Base-by-base conservation (phyloP, 148 eudicot genomes). In the Camellia japonica region DNA sequence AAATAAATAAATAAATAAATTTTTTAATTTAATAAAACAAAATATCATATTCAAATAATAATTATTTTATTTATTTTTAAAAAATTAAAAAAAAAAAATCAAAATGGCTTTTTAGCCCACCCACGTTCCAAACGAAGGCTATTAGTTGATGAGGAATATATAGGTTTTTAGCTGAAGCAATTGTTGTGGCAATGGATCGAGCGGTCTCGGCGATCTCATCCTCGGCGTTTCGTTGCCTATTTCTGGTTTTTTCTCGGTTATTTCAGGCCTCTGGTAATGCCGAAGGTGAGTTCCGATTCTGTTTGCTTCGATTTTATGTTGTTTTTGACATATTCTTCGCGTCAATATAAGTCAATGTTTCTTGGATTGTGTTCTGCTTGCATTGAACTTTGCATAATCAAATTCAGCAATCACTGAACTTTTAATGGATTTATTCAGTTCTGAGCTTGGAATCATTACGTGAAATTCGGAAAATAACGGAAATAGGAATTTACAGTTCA, bases 211-310 rank as follows among this genome's bases (percentile, higher is more conserved):
- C 42, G 55, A 46, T 69, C 16, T 5, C 3, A 10, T 4, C 69
- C 46, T 12, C 16, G 6, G 69, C 16, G 38, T 11, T 38, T 16
- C 76, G 55, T 41, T 54, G 55, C 76, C n/a, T 18, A 6, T 4
- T 73, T 73, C 62, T 73, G 6, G 62, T 73, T 43, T 61, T 54
- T 54, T 73, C 63, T 54, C 47, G 19, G 62, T 73, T 73, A 12
- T 41, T 30, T 7, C 20, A 2, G 44, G 76, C 19, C 12, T 38
- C 38, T 38, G 62, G 61, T 15, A 73, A 73, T 15, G 16, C 62
- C 2, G 80, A 78, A 67, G 80, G 80, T 78, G 52, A 3, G 69
- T 76, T 1, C 12, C 1, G 13, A 8, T 64, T 44, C 15, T 3
- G 11, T 77, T 68, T 15, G 72, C 44, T 1, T 68, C 44, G 43